A percentile compares a stretch with the other conserved stretches of the same genome.
Conservation (phyloP, 106 monocot genomes). For the Phalaenopsis equestris region DNA sequence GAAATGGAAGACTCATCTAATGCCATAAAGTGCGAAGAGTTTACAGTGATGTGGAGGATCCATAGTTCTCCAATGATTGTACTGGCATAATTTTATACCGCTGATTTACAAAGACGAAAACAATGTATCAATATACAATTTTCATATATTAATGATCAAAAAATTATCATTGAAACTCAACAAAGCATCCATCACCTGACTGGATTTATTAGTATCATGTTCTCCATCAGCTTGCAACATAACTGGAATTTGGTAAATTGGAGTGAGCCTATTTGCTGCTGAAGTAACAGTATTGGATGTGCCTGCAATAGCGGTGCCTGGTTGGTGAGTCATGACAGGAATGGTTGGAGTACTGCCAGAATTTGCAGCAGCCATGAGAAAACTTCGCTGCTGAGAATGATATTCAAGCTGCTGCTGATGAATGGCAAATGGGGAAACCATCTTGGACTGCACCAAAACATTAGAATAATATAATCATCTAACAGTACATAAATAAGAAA, state of each 20-base stretch:
- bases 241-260: slow-evolving; percentile 23
- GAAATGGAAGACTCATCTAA: not conserved
- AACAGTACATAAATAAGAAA: not conserved
- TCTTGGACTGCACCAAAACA: slow-evolving; percentile 43
- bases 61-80: slow-evolving; percentile 17
- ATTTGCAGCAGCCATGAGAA: slow-evolving; percentile 53
- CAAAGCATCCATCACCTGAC: slow-evolving; percentile 24
- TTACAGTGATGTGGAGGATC: slow-evolving; percentile 25
- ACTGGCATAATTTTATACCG: slow-evolving; percentile 22
- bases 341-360: slow-evolving; percentile 13
- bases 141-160: not conserved
- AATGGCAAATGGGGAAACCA: slow-evolving; percentile 60
- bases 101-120: not conserved
- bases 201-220: slow-evolving; percentile 12
- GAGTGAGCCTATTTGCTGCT: slow-evolving; percentile 7
- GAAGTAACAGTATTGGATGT: slow-evolving; percentile 13
- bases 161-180: not conserved
- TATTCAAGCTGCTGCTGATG: slow-evolving; percentile 64
- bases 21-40: not conserved
- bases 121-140: not conserved
- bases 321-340: slow-evolving; percentile 7
- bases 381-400: slow-evolving; percentile 62
- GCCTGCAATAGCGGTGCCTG: slow-evolving; percentile 5
- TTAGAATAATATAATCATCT: not conserved
- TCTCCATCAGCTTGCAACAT: not conserved